A percentile compares a stretch with the other conserved stretches of the same genome.
These are phyloP conservation scores for Lentinula detonsa DNA, from an alignment of 768 basidiomycete genomes.

Conservation along the genomic window DNA sequence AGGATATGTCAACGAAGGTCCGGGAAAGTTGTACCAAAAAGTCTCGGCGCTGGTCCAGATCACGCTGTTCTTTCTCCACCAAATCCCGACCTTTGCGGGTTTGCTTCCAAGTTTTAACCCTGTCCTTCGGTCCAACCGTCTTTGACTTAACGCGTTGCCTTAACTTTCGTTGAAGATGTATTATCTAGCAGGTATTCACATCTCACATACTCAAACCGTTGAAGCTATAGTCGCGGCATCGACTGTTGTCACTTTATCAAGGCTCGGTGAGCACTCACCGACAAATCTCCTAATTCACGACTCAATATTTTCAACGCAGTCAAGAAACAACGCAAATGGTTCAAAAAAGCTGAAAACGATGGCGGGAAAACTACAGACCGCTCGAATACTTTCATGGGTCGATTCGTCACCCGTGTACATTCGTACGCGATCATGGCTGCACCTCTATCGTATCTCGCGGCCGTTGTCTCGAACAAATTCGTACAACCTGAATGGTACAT, in stretches of 20 bases:
- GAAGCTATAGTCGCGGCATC: slow-evolving; percentile 11
- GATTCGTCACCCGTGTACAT: slow-evolving; percentile 21
- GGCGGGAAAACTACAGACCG: slow-evolving; percentile 13
- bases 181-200: slow-evolving; percentile 18
- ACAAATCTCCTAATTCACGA: too few relatives aligned
- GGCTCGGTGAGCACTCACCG: neutral
- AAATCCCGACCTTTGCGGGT: too few relatives aligned
- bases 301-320: too few relatives aligned
- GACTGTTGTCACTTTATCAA: neutral
- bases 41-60: too few relatives aligned
- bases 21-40: too few relatives aligned
- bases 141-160: too few relatives aligned
- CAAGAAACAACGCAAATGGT: neutral
- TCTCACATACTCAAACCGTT: slow-evolving; percentile 15
- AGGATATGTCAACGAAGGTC: too few relatives aligned
- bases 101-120: neutral
- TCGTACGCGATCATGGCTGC: slow-evolving; percentile 16
- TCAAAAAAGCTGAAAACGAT: slow-evolving; percentile 8
- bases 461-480: slow-evolving; percentile 20
- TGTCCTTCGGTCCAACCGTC: neutral
- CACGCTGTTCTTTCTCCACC: too few relatives aligned
- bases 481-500: slow-evolving; percentile 29
- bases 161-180: neutral
- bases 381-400: slow-evolving; percentile 15
- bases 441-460: slow-evolving; percentile 20